Evolutionary conservation across 2,329 filamentous ascomycete genomes (phyloP).

Genomic region (Sarocladium strictum): DNA sequence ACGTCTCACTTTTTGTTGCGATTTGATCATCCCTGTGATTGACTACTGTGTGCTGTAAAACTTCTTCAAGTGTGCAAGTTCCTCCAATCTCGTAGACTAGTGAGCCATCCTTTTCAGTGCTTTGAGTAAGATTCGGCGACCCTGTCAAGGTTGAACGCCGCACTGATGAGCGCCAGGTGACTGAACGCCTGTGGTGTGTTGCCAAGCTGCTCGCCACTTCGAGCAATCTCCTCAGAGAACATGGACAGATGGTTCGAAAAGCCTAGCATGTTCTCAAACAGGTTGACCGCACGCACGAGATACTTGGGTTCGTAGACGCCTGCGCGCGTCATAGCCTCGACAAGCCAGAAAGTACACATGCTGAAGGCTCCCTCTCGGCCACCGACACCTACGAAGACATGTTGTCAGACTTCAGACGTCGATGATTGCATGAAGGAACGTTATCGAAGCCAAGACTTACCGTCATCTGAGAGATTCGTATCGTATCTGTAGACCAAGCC

Average conservation of each 20-base stretch:
- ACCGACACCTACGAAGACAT: conserved; percentile 56
- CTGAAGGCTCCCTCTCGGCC: conserved; percentile 71
- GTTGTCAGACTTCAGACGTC: too few relatives aligned
- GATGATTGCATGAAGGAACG: neutral
- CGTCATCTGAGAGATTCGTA: conserved; percentile 61
- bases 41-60: neutral
- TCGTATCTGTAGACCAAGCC: conserved; percentile 73
- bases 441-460: conserved; percentile 31
- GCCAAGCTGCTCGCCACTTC: conserved; percentile 69
- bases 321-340: conserved; percentile 70
- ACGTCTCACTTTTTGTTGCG: too few relatives aligned
- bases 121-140: conserved; percentile 23
- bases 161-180: conserved; percentile 69
- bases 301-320: conserved; percentile 60
- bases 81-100: neutral
- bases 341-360: conserved; percentile 81
- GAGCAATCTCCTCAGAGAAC: conserved; percentile 74
- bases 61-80: neutral
- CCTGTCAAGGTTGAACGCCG: conserved; percentile 68
- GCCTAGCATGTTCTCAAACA: conserved; percentile 73
- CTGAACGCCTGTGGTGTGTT: conserved; percentile 78
- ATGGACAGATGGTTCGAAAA: conserved; percentile 74
- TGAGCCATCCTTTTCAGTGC: conserved; percentile 6
- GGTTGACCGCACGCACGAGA: conserved; percentile 53
- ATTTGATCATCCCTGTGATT: too few relatives aligned